A percentile compares a stretch with the other conserved stretches of the same genome.
Evolutionary conservation across 305 asterid genomes (phyloP).

Genomic region (Monarda citriodora): DNA sequence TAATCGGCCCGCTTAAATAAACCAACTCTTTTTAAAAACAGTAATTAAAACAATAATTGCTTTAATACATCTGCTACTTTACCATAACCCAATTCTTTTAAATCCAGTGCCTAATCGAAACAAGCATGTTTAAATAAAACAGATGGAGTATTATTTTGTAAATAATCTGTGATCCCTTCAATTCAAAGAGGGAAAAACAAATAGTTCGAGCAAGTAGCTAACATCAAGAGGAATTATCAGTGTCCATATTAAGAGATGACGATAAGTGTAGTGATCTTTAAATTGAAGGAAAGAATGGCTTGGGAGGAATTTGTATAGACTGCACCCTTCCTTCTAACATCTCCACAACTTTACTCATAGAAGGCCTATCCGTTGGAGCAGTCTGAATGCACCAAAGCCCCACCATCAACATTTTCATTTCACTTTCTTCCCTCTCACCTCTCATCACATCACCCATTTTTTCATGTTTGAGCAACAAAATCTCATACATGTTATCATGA

Average conservation of each 20-base stretch:
- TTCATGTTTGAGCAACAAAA: background rate
- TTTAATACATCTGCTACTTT: too few species aligned
- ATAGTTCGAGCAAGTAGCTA: background rate
- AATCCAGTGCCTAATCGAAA: too few species aligned
- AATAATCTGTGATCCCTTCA: too few species aligned
- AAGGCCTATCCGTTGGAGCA: constrained; percentile 29
- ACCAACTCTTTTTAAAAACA: too few species aligned
- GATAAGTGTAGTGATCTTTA: background rate
- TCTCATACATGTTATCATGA: constrained; percentile 45
- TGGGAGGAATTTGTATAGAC: constrained; percentile 25
- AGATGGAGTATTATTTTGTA: too few species aligned
- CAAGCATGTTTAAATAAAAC: too few species aligned
- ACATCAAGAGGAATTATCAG: background rate
- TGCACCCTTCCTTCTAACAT: constrained; percentile 26
- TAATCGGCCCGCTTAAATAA: too few species aligned
- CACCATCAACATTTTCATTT: constrained; percentile 26
- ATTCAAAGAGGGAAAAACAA: background rate
- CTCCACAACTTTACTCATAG: constrained; percentile 27
- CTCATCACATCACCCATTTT: background rate
- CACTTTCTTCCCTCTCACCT: constrained; percentile 30
- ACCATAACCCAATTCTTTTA: too few species aligned
- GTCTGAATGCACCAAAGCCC: constrained; percentile 20
- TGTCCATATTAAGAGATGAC: constrained; percentile 12
- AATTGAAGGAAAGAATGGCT: constrained; percentile 23
- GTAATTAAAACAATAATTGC: too few species aligned